Base-by-base conservation (phyloP, 1,284 basidiomycete genomes). In the Xanthoconium separans region DNA sequence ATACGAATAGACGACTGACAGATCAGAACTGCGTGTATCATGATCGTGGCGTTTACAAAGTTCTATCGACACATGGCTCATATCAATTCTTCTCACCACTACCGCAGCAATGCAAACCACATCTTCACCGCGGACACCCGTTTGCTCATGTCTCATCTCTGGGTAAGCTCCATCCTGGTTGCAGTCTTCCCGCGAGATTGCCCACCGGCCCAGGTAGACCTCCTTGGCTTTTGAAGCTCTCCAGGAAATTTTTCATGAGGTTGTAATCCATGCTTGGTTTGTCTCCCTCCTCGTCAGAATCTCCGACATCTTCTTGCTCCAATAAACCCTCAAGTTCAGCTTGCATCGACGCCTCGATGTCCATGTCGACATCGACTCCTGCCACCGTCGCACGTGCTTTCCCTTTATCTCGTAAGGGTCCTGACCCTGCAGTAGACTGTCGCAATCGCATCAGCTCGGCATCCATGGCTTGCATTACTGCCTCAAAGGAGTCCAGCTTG, bases 391-490 rank as follows among this genome's bases (percentile, higher is more conserved):
- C 58, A n/a, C 51, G 61, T 9, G 53, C 48, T 40, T 74, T 75
- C 44, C 68, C 70, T 53, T 75, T 73, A 13, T 57, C 64, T 64
- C 43, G 64, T 57, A 13, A 55, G 49, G 60, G 37, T 30, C 57
- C 24, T 48, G 58, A 44, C 47, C 40, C 52, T 33, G 56, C 50
- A 54, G 66, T 67, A 42, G 65, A 61, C 41, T 70, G 55, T 34
- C 73, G 75, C 40, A 73, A 67, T 27, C 76, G 78, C 20, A 76
- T 76, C 15, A 97, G 77, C 62, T 95, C 91, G 18, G 76, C 81
- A 62, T 98, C 95, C 89, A 98, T 93, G 2, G 93, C 93, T 64
- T 85, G 82, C 95, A 98, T 98, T 39, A 98, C 89, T 8, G 87
- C 83, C 65, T 98, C 95, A 61, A 98, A 98, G 0, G 91, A 92